phyloP scores from a whole-genome alignment of 352 stramenopile species.

The Phytophthora cajani region DNA sequence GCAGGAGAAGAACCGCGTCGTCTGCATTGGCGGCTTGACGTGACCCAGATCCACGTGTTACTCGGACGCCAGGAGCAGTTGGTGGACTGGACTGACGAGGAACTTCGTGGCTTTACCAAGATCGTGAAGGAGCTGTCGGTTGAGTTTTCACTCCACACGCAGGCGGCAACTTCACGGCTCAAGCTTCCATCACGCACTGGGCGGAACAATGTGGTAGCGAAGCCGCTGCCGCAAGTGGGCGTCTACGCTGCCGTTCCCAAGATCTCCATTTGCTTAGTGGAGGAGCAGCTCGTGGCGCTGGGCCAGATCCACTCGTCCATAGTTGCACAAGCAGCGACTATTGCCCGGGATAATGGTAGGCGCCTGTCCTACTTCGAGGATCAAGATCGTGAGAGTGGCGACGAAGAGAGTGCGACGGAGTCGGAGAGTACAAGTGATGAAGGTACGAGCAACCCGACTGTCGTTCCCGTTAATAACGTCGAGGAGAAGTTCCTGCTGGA shows the following conservation, averaged over 20 bases:
- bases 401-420: conserved; percentile 25
- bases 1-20: conserved; percentile 25
- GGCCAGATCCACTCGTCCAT: conserved; percentile 67
- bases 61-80: conserved; percentile 54
- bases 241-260: conserved; percentile 48
- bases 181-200: conserved; percentile 20
- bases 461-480: conserved; percentile 1
- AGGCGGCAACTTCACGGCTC: conserved; percentile 35
- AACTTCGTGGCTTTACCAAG: conserved; percentile 45
- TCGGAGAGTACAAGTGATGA: conserved; percentile 21
- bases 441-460: background rate
- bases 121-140: conserved; percentile 72
- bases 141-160: conserved; percentile 60
- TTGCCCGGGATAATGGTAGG: conserved; percentile 16
- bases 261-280: conserved; percentile 52
- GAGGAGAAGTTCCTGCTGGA: conserved; percentile 59
- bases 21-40: conserved; percentile 65
- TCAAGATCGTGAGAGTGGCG: conserved; percentile 23
- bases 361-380: conserved; percentile 32
- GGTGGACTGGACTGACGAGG: conserved; percentile 44
- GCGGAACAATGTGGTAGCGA: conserved; percentile 6
- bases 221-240: conserved; percentile 35
- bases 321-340: conserved; percentile 33
- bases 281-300: conserved; percentile 61
- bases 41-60: conserved; percentile 68